Percentiles rank a stretch among this genome's conserved stretches.
Conservation (phyloP, 2,329 filamentous ascomycete genomes). For the Colletotrichum sp. region DNA sequence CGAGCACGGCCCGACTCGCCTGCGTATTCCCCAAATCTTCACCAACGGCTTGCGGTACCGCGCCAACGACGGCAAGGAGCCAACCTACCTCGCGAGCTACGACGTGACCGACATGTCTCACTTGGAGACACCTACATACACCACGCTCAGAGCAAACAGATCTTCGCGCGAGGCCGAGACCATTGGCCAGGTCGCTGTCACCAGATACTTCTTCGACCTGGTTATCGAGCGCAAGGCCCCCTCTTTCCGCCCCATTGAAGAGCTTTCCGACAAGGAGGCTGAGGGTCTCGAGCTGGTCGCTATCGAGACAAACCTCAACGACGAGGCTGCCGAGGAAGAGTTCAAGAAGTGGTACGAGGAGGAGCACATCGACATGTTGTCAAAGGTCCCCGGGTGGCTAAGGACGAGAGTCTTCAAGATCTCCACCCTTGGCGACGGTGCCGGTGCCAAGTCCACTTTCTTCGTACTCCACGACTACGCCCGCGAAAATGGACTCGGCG, state of each 20-base stretch:
- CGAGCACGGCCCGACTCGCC: slow-evolving; percentile 83
- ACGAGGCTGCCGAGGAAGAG: slow-evolving; percentile 55
- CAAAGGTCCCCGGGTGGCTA: slow-evolving; percentile 80
- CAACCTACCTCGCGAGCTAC: slow-evolving; percentile 81
- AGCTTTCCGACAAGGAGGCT: slow-evolving; percentile 62
- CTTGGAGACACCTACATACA: slow-evolving; percentile 75
- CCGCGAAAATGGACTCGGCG: slow-evolving; percentile 69
- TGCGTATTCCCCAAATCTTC: slow-evolving; percentile 77
- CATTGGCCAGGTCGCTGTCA: slow-evolving; percentile 66
- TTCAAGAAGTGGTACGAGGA: slow-evolving; percentile 74
- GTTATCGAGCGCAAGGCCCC: slow-evolving; percentile 60
- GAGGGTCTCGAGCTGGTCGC: slow-evolving; percentile 66
- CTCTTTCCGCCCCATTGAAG: slow-evolving; percentile 65
- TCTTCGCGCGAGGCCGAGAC: slow-evolving; percentile 58
- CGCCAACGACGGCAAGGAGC: slow-evolving; percentile 66
- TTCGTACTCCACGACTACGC: slow-evolving; percentile 76
- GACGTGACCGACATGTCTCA: slow-evolving; percentile 78
- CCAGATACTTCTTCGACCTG: slow-evolving; percentile 74
- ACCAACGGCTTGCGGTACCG: slow-evolving; percentile 80
- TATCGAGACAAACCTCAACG: slow-evolving; percentile 61
- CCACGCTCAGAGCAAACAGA: slow-evolving; percentile 63
- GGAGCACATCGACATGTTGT: slow-evolving; percentile 75
- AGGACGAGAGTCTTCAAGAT: slow-evolving; percentile 75
- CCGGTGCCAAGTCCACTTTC: slow-evolving; percentile 51
- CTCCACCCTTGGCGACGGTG: slow-evolving; percentile 62